A percentile compares a stretch with the other conserved stretches of the same genome.
phyloP scores from a whole-genome alignment of 1,284 basidiomycete species.

The Kwoniella shivajii region DNA sequence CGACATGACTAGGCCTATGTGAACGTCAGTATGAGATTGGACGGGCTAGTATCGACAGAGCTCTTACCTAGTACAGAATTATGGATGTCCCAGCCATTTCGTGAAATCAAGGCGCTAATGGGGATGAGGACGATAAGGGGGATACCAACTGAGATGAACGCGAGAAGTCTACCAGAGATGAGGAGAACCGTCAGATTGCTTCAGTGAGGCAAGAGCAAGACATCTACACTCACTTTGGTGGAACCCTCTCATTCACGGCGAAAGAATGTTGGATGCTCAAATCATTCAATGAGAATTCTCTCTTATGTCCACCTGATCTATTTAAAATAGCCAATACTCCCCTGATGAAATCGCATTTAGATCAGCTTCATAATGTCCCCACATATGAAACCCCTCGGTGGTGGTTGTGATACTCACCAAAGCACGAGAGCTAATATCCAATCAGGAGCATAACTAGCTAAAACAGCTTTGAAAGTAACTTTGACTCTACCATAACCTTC shows the following conservation, averaged over 20 bases:
- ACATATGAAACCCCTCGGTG: background rate
- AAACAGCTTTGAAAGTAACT: constrained; percentile 25
- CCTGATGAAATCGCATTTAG: constrained; percentile 51
- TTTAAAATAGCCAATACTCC: constrained; percentile 69
- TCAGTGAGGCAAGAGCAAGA: background rate
- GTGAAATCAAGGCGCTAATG: constrained; percentile 69
- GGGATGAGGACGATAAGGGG: constrained; percentile 69
- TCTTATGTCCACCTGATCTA: constrained; percentile 73
- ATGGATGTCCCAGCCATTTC: constrained; percentile 87
- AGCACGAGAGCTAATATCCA: constrained; percentile 70
- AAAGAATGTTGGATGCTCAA: constrained; percentile 69
- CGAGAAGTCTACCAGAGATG: constrained; percentile 57
- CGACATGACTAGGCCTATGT: constrained; percentile 67
- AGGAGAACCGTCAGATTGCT: background rate
- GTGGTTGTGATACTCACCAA: too few species aligned
- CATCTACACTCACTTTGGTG: constrained; percentile 58
- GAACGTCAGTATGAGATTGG: background rate
- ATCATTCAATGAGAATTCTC: constrained; percentile 80
- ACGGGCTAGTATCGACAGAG: constrained; percentile 12
- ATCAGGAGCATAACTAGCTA: constrained; percentile 48
- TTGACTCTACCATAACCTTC: constrained; percentile 14
- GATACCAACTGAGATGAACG: constrained; percentile 68
- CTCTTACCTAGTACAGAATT: constrained; percentile 67
- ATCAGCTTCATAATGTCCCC: background rate
- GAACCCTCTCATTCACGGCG: constrained; percentile 80